Evolutionary conservation across 257 asterid genomes (phyloP).

Genomic region (Knoxia roxburghii): DNA sequence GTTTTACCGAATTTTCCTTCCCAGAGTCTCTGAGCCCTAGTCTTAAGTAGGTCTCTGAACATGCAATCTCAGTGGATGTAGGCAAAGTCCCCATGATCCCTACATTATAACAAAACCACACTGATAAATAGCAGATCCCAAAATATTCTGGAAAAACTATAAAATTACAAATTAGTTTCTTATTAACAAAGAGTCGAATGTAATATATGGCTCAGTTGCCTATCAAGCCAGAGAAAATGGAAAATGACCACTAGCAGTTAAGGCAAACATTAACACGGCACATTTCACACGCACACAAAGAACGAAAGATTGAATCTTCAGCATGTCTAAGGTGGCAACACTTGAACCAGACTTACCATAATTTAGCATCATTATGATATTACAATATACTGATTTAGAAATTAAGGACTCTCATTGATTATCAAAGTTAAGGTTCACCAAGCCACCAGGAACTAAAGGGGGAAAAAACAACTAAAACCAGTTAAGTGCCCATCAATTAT

Average conservation of each 20-base stretch:
- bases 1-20: conserved; percentile 48
- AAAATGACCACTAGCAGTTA: neutral
- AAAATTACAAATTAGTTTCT: neutral
- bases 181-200: neutral
- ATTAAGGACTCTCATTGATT: no score
- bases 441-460: no score
- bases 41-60: conserved; percentile 37
- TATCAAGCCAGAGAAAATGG: neutral
- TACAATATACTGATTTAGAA: no score
- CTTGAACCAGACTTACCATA: neutral
- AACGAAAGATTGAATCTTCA: no score
- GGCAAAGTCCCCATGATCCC: conserved; percentile 57
- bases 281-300: neutral
- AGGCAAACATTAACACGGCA: neutral
- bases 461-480: neutral
- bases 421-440: no score
- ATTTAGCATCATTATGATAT: neutral
- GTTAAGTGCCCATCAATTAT: neutral
- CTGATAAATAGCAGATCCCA: neutral
- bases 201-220: neutral
- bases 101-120: conserved; percentile 31
- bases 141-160: neutral
- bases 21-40: conserved; percentile 54
- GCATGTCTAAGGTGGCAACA: neutral
- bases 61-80: conserved; percentile 29